Base-by-base conservation (phyloP, 1,284 basidiomycete species). In the Peniophora sp. region DNA sequence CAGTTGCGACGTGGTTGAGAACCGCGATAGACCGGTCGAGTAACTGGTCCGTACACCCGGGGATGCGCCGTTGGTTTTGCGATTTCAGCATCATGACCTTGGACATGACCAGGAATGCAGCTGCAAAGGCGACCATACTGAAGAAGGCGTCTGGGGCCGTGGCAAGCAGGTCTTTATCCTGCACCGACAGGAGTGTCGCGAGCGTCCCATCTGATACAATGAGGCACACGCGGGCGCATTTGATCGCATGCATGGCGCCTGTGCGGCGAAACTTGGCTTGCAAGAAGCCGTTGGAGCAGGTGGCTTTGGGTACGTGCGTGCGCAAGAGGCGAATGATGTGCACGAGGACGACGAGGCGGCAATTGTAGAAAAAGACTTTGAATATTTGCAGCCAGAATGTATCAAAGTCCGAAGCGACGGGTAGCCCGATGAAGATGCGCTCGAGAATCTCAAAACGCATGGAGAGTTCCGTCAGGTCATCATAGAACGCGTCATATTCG, bases 131-230 rank as follows among this genome's bases (percentile, higher is more conserved):
- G 50, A 75, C 59, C 63, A 76, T 67, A 34, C 62, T 58, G 56
- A 73, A 76, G 27, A 71, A 50, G 47, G 58, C 61, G 54, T 75
- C 74, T 0, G 74, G 75, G 3, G 70, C 66, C 1, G 71, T 64
- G 52, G 64, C 61, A 43, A 75, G 58, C n/a, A 68, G 53, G 2
- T 53, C 56, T 17, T 61, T 53, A 47, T 75, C 71, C 36, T 59
- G 57, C 24, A 62, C 54, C 20, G 65, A 62, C 36, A 75, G 58
- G 3, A 63, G 53, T 8, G 60, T 47, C 17, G 66, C 60, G 41
- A 75, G 54, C 48, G 73, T 60, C 2, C 65, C 60, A 56, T 76
- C 73, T 34, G 73, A 63, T 23, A 66, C 56, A 2, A 60, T 51
- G 12, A 75, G 54, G 1, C 68, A 66, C 37, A 75, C 72, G 37